Evolutionary conservation across 805 yeast genomes (phyloP), one percentile per base, ranked within the genome.

Genomic region (Candida palmyrensis): DNA sequence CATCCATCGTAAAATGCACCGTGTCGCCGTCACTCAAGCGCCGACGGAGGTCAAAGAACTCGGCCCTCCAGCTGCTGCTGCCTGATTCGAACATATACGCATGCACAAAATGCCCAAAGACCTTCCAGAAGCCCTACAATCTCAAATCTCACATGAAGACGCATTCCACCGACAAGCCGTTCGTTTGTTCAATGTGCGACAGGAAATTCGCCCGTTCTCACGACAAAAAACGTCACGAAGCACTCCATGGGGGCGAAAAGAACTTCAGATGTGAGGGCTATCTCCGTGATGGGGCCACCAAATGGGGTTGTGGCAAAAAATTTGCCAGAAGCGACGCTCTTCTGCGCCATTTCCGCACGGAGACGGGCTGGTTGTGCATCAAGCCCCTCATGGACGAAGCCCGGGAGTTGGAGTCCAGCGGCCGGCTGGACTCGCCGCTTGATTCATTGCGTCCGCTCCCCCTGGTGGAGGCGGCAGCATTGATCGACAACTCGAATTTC

Each of bases 251-350:
- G 14, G 89, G 89, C 5, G 77, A 72, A 37, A 80, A 79, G 62
- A 77, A 72, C 51, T 82, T 77, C 55, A 73, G 68, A 35, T 83
- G 92, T 50, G 71, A 72, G 36, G 89, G 88, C 1, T 53, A 54
- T 14, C 54, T 81, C 40, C 66, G 66, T 21, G 80, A 79, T 44
- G 79, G 79, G 1, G 50, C 46, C 10, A 75, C 80, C 3, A 56
- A 59, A 42, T 81, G 90, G 89, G 90, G 89, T 3, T 82, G 90
- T 52, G 80, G 82, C 11, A 75, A 77, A 49, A 66, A 69, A 41
- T 82, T 82, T 55, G 87, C 89, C 4, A 62, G 92, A 26, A 79
- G 84, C 2, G 92, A 83, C 52, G 92, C 90, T 0, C 63, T 82
- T 25, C 77, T 83, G 2, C 68, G 90, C 32, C 92, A 82, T 48